Base-by-base conservation (phyloP, 2,329 filamentous ascomycete species). In the Ceratocystis harringtonii region DNA sequence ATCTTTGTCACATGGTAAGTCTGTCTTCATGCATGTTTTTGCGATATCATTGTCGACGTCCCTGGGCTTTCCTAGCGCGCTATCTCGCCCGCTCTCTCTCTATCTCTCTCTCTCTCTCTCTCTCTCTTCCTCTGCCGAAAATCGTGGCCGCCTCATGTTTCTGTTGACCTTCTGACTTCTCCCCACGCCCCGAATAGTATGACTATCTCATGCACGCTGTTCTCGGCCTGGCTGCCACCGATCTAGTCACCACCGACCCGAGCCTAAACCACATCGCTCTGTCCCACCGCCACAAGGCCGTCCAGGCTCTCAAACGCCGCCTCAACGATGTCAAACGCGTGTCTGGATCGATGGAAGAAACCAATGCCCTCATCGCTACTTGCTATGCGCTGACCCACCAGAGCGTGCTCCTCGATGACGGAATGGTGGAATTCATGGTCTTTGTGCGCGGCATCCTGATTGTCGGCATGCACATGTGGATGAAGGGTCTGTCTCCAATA, bases 201-300 rank as follows among this genome's bases (percentile, higher is more conserved):
- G 82, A 86, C 65, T 87, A 84, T 67, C 77, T 88, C 8, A 87
- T 89, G 81, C 86, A 89, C 71, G 84, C 85, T 3, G 84, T 89
- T 62, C 78, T 88, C 0, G 85, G 84, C 12, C 79, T 87, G 67
- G 79, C 86, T 1, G 87, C 86, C 41, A 88, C 85, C 0, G 83
- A 88, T 68, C 78, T 89, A 3, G 78, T 80, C 69, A 74, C 75
- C 3, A 73, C 76, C 0, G 82, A 81, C 66, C 72, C 78, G 1
- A 78, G 77, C 67, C 78, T 88, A 19, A 73, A 79, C 15, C 76
- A 79, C 15, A 78, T 81, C 36, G 85, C 85, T 52, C 82, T 88
- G 75, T 76, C 76, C 44, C 86, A 89, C 72, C 83, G 86, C 22
- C 75, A 87, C 63, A 82, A 86, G 67, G 85, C 86, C 5, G 82